Base-by-base conservation (phyloP, 257 asterid species). In the Cinchona pubescens region DNA sequence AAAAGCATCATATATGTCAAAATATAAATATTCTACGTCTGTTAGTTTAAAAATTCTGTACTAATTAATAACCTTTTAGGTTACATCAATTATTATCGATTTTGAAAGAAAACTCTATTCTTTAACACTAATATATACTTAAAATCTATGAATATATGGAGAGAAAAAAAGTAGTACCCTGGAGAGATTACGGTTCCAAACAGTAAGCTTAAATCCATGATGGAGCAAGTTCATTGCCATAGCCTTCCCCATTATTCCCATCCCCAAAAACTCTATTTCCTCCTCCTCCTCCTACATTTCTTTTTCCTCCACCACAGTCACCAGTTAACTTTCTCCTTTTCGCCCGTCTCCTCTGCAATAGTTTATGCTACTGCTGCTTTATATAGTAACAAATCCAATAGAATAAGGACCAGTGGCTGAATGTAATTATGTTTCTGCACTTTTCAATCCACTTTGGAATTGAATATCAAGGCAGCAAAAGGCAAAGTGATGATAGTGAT, bases 241-340 rank as follows among this genome's bases (percentile, higher is more conserved):
- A 35, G 98, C 98, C 79, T 89, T 92, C 49, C 96, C 98, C 98
- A 94, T 94, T 75, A 94, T 94, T 34, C 98, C 98, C 86, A 92
- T 79, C 40, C 98, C 98, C 82, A 94, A 79, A 74, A 94, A 92
- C 80, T 97, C 98, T 67, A 94, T 89, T 80, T 88, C 97, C 82
- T 90, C 97, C 98, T 91, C 90, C 72, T 67, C 70, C 49, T 59
- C n/a, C n/a, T 40, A 45, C 55, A 56, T 63, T 63, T 37, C 74
- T 19, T 40, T 37, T 32, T 42, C 19, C 25, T n/a, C n/a, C n/a
- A n/a, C n/a, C n/a, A n/a, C n/a, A n/a, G n/a, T n/a, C n/a, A 56
- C 5, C 23, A 46, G 55, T 0, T 19, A 67, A 21, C 71, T 66
- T 34, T 60, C 46, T 16, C 69, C 45, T 30, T n/a, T 8, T 37